phyloP scores from a whole-genome alignment of 176 grass and related monocot species.

The Oryza meridionalis region DNA sequence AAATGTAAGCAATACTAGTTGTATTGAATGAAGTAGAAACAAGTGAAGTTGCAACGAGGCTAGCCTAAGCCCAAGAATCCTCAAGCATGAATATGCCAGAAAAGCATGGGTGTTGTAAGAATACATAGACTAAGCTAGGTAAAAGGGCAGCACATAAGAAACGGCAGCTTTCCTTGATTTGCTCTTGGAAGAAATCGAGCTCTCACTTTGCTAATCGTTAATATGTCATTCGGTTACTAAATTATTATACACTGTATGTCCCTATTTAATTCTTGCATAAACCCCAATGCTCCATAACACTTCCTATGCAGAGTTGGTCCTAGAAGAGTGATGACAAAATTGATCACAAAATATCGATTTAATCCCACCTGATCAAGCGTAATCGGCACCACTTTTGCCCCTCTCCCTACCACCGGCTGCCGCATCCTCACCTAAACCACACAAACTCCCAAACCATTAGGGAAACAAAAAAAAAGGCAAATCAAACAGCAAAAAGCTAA shows the following conservation, averaged over 20 bases:
- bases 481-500: background rate
- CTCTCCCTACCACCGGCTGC: constrained; percentile 78
- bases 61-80: background rate
- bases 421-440: constrained; percentile 65
- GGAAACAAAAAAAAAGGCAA: constrained; percentile 21
- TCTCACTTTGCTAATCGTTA: background rate
- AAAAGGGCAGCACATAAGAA: background rate
- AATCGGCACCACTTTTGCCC: constrained; percentile 86
- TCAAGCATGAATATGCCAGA: background rate
- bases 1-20: constrained; percentile 9
- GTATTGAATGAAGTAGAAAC: background rate
- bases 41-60: background rate
- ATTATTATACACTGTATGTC: background rate
- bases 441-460: constrained; percentile 28
- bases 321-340: background rate
- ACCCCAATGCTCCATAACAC: background rate
- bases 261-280: constrained; percentile 21
- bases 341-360: background rate
- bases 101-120: background rate
- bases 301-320: background rate
- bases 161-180: background rate
- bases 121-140: background rate
- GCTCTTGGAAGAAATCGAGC: background rate
- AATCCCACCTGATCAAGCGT: constrained; percentile 89
- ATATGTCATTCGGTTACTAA: background rate